Evolutionary conservation across 2,329 filamentous ascomycete genomes (phyloP), one percentile per base, ranked within the genome.

Genomic region (Exophiala mesophila): DNA sequence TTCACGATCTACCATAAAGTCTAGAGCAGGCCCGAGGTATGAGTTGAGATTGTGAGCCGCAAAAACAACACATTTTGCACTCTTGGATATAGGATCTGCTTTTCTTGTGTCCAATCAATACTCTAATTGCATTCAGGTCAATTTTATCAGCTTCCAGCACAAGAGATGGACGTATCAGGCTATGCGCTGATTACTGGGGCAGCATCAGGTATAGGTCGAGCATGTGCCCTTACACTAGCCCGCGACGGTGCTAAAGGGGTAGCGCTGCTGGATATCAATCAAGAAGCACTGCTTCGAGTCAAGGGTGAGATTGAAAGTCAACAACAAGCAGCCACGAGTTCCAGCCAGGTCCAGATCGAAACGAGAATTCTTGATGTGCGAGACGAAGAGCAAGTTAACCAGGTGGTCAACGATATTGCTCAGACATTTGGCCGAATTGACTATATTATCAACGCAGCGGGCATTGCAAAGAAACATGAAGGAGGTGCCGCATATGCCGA

Each of bases 341-440:
- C 4, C 7, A 17, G 20, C 7, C 18, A 13, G 6, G 15, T 17
- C 19, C 41, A 29, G 18, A 24, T 44, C 26, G 36, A 44, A n/a
- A 19, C 24, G 3, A 19, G 21, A 13, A 13, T 24, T 9, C 12
- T 76, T 16, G 71, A 73, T 9, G 73, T 73, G 18, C 67, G 73
- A 13, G 71, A 70, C 7, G 69, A 70, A 53, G 64, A 68, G 45
- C 73, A 54, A 7, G 55, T 70, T 40, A 71, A 80, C 56, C 67
- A 77, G 34, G 69, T 72, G 21, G 73, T 72, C 9, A 76, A 82
- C 53, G 69, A 72, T 42, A 68, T 76, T 16, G 72, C 72, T 8
- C 61, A 68, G 39, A 78, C 76, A 47, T 75, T 78, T 51, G 79
- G 54, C 13, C 49, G 48, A 8, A 45, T 59, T 3, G 56, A 59